Evolutionary conservation across 176 grass and related monocot species (phyloP), one percentile per base, ranked within the genome.

Genomic region (Pontederia crassipes): DNA sequence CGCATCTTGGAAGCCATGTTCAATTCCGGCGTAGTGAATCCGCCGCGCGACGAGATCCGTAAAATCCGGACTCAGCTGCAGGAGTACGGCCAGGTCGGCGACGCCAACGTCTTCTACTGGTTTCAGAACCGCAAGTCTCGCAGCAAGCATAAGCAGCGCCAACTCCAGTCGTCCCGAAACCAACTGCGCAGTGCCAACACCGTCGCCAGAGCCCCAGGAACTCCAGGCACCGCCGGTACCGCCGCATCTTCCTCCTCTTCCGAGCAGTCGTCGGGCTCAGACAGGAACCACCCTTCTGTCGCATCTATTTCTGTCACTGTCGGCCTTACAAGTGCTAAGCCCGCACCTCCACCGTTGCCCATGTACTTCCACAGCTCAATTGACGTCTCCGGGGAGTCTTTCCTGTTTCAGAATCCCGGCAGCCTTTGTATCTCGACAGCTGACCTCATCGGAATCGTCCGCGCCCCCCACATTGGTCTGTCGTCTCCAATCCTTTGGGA

Each of bases 61-160:
- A 85, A 74, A 68, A 95, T 95, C 68, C 90, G 90, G 46, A 12
- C 77, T 64, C 90, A 80, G 75, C 80, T 95, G 17, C 90, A 95
- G 59, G 80, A 89, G 77, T 95, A 77, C 57, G 90, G 86, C 24
- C 90, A 77, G 46, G 86, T 95, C 75, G 86, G 90, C 55, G 90
- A 95, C 77, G 83, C 86, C 74, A 95, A 95, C 67, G 86, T 95
- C 71, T 95, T 95, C 77, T 95, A 95, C 65, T 95, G 86, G 90
- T 95, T 95, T 77, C 90, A 95, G 77, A 95, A 95, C 80, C 90
- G 90, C 78, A 95, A 95, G 82, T 84, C 90, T 45, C 90, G 90
- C 48, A 84, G 74, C 75, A 95, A 90, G 81, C 79, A 87, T 86
- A 95, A 87, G 73, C 65, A 81, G n/a, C 75, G 83, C 29, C 52